Evolutionary conservation across 2,329 filamentous ascomycete species (phyloP), one percentile per base, ranked within the genome.

Genomic region (Bimuria novae-zelandiae): DNA sequence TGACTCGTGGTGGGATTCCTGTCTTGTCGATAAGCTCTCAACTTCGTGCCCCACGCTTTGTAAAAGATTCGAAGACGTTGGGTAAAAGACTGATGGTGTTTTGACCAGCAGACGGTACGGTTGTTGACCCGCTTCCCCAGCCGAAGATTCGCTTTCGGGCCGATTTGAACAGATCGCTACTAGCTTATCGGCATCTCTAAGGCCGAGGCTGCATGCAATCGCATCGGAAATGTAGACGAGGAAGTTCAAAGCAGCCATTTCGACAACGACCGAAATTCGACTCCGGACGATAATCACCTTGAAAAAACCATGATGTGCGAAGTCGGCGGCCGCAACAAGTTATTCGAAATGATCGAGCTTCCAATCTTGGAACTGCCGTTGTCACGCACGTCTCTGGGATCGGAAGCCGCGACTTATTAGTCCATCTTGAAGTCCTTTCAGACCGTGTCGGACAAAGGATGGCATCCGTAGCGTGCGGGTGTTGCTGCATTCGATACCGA

Each of bases 11-110:
- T 44, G 48, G 49, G 32, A 33, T 23, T 25, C 40, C 25, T 21
- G 42, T 39, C 19, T 25, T 12, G 29, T 41, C 43, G 58, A 59
- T 61, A 59, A 55, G 55, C 59, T 41, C 23, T 27, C 5, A 19
- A 33, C 19, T 19, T 12, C 22, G 16, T 36, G 60, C 55, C 60
- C 60, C 60, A 62, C 60, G 60, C 59, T 62, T 62, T 60, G 60
- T 57, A 60, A 62, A 51, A 55, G 29, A 42, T 58, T 55, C n/a
- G n/a, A 25, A 37, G 27, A 12, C 29, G 8, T 47, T 62, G 57
- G 54, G 51, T 62, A 49, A 60, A 49, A 30, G 43, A 46, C 35
- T 52, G n/a, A n/a, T n/a, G n/a, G n/a, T 57, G 54, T 56, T 41
- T 58, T 53, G 50, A 16, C 16, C 23, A 45, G 43, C 39, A 16